Conservation (phyloP, 768 basidiomycete genomes). For the Termitomyces sp. region DNA sequence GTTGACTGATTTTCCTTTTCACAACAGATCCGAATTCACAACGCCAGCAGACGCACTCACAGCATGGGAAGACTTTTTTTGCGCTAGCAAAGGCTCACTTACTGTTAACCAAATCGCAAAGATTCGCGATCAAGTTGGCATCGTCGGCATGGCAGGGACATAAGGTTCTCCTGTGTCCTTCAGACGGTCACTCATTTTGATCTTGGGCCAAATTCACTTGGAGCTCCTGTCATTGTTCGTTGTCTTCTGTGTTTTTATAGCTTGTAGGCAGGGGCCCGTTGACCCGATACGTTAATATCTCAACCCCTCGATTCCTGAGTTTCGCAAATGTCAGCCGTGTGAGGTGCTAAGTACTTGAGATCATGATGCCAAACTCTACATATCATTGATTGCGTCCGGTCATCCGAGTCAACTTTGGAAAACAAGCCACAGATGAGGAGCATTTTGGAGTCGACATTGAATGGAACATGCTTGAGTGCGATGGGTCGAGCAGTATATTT, state of each 20-base stretch:
- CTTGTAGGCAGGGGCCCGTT: neutral
- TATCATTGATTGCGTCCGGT: neutral
- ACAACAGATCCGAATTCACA: conserved; percentile 52
- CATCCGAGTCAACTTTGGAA: neutral
- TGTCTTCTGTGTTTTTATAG: no score
- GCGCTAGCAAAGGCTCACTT: conserved; percentile 73
- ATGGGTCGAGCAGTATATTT: neutral
- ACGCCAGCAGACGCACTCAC: conserved; percentile 56
- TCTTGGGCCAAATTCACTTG: neutral
- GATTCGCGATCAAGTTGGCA: conserved; percentile 84
- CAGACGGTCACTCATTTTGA: neutral
- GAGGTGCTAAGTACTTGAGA: neutral
- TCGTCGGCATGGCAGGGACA: conserved; percentile 85
- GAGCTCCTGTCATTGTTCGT: neutral
- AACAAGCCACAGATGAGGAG: neutral
- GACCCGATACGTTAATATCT: neutral
- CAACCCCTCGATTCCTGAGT: neutral
- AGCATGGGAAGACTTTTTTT: conserved; percentile 86
- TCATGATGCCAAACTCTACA: neutral
- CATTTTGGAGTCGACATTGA: neutral
- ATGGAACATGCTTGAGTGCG: neutral
- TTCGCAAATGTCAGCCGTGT: neutral
- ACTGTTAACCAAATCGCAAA: conserved; percentile 85
- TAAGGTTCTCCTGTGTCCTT: conserved; percentile 20
- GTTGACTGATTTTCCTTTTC: neutral